Base-by-base conservation (phyloP, 2,329 filamentous ascomycete species). In the Pseudogymnoascus sp. region DNA sequence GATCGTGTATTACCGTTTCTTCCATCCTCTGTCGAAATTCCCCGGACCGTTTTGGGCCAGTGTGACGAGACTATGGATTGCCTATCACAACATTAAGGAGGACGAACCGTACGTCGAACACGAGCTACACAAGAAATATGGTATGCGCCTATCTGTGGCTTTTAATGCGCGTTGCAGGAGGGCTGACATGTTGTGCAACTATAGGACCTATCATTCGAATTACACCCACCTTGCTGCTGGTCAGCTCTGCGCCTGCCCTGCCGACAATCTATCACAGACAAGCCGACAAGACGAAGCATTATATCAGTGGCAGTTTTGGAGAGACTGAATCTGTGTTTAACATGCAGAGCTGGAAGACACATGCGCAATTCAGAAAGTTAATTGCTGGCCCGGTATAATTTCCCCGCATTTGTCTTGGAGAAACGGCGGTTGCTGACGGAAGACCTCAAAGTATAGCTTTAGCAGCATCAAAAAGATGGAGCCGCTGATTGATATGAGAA, bases 381-480 rank as follows among this genome's bases (percentile, higher is more conserved):
- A 77, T 81, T 24, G 83, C 82, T 1, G 76, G 77, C 1, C 78
- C 81, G 1, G 47, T 53, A 53, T 31, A 53, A 16, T 31, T 31
- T 73, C 75, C 44, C 72, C 64, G 24, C 53, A 33, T 24, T 7
- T 26, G 37, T 21, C 11, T 35, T 14, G 8, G 24, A 33, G 26
- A 19, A 47, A 56, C 21, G 33, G 19, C 33, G 62, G 26, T 62
- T 74, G 67, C 26, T 53, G 26, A 53, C 26, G 6, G 13, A 53
- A 53, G 29, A 31, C 47, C 26, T 53, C 6, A 31, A 53, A 53
- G 47, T 86, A 85, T 68, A 80, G 77, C 62, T 82, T 85, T 68
- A 77, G 73, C 50, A 84, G 82, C 67, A 78, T 86, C 67, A 82
- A 81, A 71, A 81, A 79, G 66, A 85, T 84, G 79, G 83, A 86